Evolutionary conservation across 768 basidiomycete species (phyloP), one percentile per base, ranked within the genome.

Genomic region (Plicaturopsis crispa): DNA sequence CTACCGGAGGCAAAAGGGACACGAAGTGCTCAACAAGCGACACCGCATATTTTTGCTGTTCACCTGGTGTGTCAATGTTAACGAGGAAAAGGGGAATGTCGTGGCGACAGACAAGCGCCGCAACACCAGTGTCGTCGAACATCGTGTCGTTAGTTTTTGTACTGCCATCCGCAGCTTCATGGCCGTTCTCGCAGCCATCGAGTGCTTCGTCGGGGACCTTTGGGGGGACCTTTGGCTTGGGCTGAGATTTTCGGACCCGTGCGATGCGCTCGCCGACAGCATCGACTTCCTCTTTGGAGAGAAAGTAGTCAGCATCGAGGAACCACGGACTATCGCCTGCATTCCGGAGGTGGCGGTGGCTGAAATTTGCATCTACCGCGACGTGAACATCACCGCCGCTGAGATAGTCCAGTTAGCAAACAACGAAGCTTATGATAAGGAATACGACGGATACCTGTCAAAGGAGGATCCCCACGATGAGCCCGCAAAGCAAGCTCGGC

Each of bases 31-130:
- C 39, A 5, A 69, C 44, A 0, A 58, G 44, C 0, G 51, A 41
- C 22, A 50, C 33, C 13, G 43, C 48, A 24, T 48, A 56, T 14
- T 56, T 48, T 35, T 67, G 61, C 41, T 64, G 47, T 39, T 67
- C 57, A 4, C 66, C 60, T 6, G 62, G 52, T 1, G 61, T 51
- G 40, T 62, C 56, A 13, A 71, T 65, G 36, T 72, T 66, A 16
- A 59, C 57, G 2, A 65, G 39, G 18, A 61, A 60, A 0, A 67
- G 36, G 0, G 58, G 56, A 7, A 63, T 56, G 24, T 65, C 57
- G 26, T 68, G 66, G 0, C 54, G 40, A 42, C 66, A 69, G 0
- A 64, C 59, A 0, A 68, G 43, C 0, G 56, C 58, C 59, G 69
- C 16, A 31, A 49, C 5, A 12, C 45, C 43, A 19, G 13, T 45